Conservation (phyloP, 1,284 basidiomycete species). For the Irpex rosettiformis region DNA sequence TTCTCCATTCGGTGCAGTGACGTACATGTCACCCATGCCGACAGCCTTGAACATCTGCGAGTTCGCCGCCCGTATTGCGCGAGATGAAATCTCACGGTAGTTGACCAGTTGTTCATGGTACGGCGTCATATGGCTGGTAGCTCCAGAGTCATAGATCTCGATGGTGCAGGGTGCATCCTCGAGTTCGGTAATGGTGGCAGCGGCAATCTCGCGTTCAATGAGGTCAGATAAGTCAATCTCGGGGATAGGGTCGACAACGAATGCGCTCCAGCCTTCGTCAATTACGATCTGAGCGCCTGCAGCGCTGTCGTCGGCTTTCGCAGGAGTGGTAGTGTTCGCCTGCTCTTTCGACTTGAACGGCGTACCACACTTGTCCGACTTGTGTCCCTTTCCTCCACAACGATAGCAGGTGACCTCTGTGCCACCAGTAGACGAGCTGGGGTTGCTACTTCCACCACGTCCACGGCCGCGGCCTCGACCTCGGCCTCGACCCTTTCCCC, state of each 20-base stretch:
- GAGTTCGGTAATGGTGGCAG: background rate
- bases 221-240: background rate
- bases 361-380: background rate
- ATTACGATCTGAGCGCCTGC: background rate
- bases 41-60: constrained; percentile 28
- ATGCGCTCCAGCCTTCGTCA: background rate
- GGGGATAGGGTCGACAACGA: background rate
- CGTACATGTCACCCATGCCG: constrained; percentile 28
- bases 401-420: constrained; percentile 2
- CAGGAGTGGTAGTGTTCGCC: background rate
- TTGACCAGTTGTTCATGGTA: constrained; percentile 24
- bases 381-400: constrained; percentile 8
- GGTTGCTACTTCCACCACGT: background rate
- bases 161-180: background rate
- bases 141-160: constrained; percentile 21
- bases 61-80: constrained; percentile 30
- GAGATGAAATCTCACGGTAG: constrained; percentile 21
- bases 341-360: background rate
- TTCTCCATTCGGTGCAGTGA: constrained; percentile 29
- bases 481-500: background rate
- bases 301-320: background rate
- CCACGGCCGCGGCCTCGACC: background rate
- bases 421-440: background rate
- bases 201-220: background rate
- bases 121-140: constrained; percentile 33